phyloP scores from a whole-genome alignment of 2,329 filamentous ascomycete species.

The Stachybotrys chartarum region DNA sequence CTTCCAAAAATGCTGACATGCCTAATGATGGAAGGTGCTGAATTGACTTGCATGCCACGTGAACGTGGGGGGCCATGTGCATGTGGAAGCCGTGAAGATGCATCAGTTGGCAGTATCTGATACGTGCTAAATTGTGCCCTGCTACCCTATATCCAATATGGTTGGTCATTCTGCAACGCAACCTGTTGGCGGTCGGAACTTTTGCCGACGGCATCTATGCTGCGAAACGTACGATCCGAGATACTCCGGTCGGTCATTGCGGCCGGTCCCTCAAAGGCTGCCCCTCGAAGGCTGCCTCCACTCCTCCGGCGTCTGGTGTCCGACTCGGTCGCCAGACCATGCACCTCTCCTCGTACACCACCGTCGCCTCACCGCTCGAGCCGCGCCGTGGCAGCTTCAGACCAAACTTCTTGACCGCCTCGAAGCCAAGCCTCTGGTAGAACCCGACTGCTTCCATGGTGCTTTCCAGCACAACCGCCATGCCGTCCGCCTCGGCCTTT shows the following conservation, averaged over 20 bases:
- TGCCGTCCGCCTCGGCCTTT: constrained; percentile 20
- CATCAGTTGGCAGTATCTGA: too few relatives aligned
- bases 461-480: constrained; percentile 30
- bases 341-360: constrained; percentile 24
- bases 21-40: background rate
- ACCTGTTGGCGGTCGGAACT: too few relatives aligned
- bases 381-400: constrained; percentile 25
- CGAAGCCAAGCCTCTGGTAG: constrained; percentile 30
- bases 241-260: too few relatives aligned
- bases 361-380: constrained; percentile 15
- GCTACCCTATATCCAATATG: too few relatives aligned
- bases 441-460: constrained; percentile 29
- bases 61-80: background rate
- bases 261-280: background rate
- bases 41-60: background rate
- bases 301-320: background rate
- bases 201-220: background rate
- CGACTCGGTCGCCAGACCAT: constrained; percentile 21
- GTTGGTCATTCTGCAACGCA: too few relatives aligned
- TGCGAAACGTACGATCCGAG: background rate
- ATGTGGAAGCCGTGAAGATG: background rate
- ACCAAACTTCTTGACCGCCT: constrained; percentile 19
- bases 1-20: background rate
- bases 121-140: too few relatives aligned
- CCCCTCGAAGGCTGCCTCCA: constrained; percentile 1